Conservation (phyloP, 805 yeast genomes). For the Blastobotrys terrestris region DNA sequence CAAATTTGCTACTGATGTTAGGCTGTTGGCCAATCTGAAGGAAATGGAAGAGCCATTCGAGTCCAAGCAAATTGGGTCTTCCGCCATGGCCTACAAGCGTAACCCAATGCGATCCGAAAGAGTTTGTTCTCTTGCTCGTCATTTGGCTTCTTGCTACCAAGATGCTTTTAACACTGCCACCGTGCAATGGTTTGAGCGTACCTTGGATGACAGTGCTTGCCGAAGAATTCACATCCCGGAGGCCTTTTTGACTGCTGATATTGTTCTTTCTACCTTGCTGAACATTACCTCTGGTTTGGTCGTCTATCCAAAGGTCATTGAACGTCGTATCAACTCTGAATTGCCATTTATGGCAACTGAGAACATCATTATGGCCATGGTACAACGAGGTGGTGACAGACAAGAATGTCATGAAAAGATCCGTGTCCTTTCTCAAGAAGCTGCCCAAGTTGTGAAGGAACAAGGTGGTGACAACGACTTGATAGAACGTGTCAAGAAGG, state of each 20-base stretch:
- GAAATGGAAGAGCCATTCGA: conserved; percentile 98
- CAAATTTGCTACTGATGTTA: conserved; percentile 95
- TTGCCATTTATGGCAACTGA: conserved; percentile 99
- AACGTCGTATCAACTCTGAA: conserved; percentile 89
- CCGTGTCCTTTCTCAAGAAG: conserved; percentile 94
- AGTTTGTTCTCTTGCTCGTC: conserved; percentile 97
- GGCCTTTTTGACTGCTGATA: conserved; percentile 94
- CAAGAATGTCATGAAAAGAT: conserved; percentile 98
- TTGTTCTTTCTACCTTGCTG: conserved; percentile 77
- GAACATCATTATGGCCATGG: conserved; percentile 99
- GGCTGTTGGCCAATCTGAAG: conserved; percentile 92
- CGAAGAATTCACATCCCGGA: conserved; percentile 95
- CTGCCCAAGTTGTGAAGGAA: conserved; percentile 94
- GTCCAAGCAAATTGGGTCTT: conserved; percentile 95
- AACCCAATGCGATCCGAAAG: conserved; percentile 99
- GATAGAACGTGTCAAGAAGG: conserved; percentile 76
- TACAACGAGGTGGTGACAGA: conserved; percentile 93
- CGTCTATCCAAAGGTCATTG: conserved; percentile 97
- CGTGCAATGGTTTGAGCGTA: conserved; percentile 99
- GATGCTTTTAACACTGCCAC: conserved; percentile 96
- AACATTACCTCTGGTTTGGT: conserved; percentile 94
- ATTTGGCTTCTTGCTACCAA: conserved; percentile 80
- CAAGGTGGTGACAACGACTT: conserved; percentile 98
- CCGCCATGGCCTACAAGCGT: conserved; percentile 99
- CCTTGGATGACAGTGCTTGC: conserved; percentile 95